A percentile compares a stretch with the other conserved stretches of the same genome.
These are phyloP conservation scores for Ramaria sp. DNA, from an alignment of 768 basidiomycete genomes.

Conservation along the genomic window DNA sequence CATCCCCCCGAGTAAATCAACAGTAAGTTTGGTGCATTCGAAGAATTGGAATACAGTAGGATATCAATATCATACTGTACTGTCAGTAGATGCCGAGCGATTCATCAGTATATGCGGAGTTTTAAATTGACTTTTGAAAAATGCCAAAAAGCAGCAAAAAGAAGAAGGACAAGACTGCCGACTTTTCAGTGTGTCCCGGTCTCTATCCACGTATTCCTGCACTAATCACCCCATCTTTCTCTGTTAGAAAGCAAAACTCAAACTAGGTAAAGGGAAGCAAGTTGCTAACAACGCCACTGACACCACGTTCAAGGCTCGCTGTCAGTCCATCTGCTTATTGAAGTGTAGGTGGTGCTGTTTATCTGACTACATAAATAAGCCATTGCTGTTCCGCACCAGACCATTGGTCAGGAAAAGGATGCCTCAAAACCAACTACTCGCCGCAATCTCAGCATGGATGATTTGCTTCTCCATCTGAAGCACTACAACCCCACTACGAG, in stretches of 20 bases:
- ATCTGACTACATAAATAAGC: constrained; percentile 33
- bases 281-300: constrained; percentile 76
- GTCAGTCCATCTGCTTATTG: constrained; percentile 36
- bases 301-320: constrained; percentile 91
- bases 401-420: constrained; percentile 51
- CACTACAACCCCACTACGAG: constrained; percentile 75
- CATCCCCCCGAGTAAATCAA: too few relatives aligned
- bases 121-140: not conserved
- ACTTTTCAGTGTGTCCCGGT: constrained; percentile 44
- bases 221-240: not conserved
- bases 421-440: constrained; percentile 57
- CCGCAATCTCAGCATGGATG: constrained; percentile 62
- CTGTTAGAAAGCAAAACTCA: constrained; percentile 84
- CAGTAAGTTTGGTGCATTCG: too few relatives aligned
- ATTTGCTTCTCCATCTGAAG: constrained; percentile 67
- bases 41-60: too few relatives aligned
- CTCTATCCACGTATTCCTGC: not conserved
- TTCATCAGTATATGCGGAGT: not conserved
- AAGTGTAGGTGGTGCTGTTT: not conserved
- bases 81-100: too few relatives aligned
- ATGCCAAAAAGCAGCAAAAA: constrained; percentile 88
- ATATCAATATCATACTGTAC: too few relatives aligned
- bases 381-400: constrained; percentile 82
- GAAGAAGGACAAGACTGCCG: constrained; percentile 77
- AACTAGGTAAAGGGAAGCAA: constrained; percentile 92